Conservation (phyloP, 164 flowering plant genomes). For the Chimonanthus praecox region DNA sequence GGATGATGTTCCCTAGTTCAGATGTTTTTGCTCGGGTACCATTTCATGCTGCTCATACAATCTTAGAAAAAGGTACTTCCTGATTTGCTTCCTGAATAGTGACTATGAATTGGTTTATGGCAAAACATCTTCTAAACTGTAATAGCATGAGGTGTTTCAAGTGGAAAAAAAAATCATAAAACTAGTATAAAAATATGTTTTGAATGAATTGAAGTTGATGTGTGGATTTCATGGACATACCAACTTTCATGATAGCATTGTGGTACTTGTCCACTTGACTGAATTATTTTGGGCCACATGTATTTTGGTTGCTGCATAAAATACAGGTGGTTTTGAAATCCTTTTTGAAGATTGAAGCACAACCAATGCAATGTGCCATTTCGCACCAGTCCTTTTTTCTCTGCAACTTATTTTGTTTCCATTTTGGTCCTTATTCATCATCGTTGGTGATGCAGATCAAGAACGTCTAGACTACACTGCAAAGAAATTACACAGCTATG, state of each 20-base stretch:
- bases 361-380: no score
- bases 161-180: no score
- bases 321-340: no score
- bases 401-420: neutral
- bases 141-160: no score
- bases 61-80: conserved; percentile 68
- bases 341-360: no score
- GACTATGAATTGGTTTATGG: neutral
- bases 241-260: neutral
- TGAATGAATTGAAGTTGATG: no score
- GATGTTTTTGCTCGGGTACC: conserved; percentile 74
- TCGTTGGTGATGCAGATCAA: conserved; percentile 50
- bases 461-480: conserved; percentile 53
- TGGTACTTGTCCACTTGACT: neutral
- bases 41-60: conserved; percentile 86
- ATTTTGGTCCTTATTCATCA: neutral
- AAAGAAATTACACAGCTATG: conserved; percentile 65
- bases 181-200: no score
- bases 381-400: neutral
- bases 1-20: conserved; percentile 89
- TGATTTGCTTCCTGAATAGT: neutral
- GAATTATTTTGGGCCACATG: neutral
- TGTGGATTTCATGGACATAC: no score
- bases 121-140: no score
- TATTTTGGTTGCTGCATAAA: no score